A percentile compares a stretch with the other conserved stretches of the same genome.
Conservation (phyloP, 352 stramenopile species). For the Phytophthora boehmeriae region DNA sequence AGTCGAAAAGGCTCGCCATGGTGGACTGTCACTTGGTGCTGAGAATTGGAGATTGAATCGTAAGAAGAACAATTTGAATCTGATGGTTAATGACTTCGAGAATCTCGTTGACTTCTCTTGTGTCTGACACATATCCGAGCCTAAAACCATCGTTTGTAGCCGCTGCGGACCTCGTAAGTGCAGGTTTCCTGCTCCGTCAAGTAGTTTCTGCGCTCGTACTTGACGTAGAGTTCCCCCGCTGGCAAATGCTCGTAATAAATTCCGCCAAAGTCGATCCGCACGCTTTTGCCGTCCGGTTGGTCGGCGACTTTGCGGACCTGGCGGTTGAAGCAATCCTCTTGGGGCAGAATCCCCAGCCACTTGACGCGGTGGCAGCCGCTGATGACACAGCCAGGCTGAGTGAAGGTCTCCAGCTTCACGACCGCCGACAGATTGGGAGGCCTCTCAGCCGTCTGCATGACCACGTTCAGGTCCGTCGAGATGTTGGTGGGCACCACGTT, state of each 20-base stretch:
- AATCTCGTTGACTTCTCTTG: too few relatives aligned
- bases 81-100: too few relatives aligned
- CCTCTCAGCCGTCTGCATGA: conserved; percentile 48
- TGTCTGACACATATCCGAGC: too few relatives aligned
- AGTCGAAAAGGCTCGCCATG: too few relatives aligned
- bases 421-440: conserved; percentile 42
- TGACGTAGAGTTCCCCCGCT: conserved; percentile 57
- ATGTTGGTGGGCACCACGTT: conserved; percentile 50
- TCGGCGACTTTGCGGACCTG: conserved; percentile 35
- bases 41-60: too few relatives aligned
- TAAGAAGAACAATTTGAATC: too few relatives aligned
- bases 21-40: too few relatives aligned
- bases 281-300: conserved; percentile 43
- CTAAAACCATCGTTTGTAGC: conserved; percentile 67
- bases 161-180: conserved; percentile 52
- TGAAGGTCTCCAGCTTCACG: conserved; percentile 51
- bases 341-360: conserved; percentile 38
- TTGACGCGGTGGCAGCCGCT: conserved; percentile 43
- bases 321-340: conserved; percentile 56
- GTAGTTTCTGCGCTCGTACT: conserved; percentile 60
- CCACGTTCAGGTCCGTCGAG: conserved; percentile 30
- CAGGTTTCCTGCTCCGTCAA: conserved; percentile 49
- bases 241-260: conserved; percentile 67
- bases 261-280: conserved; percentile 54
- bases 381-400: conserved; percentile 52